phyloP scores from a whole-genome alignment of 2,329 filamentous ascomycete genomes.

The Microcyclosporella mali region DNA sequence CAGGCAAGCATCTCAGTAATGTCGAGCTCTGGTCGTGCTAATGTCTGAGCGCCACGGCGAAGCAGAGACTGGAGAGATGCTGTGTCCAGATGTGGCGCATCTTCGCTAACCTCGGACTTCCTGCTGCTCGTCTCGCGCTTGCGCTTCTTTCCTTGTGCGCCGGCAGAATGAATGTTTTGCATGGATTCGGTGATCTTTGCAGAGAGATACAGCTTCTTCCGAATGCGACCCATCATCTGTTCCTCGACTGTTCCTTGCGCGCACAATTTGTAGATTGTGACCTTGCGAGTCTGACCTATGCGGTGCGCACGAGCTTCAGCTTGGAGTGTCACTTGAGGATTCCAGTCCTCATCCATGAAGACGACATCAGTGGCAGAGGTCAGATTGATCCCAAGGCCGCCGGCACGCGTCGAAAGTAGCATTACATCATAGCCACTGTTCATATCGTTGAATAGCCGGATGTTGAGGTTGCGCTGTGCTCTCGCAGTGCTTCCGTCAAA shows the following conservation, averaged over 20 bases:
- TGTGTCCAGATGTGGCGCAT: slow-evolving; percentile 48
- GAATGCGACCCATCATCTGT: slow-evolving; percentile 53
- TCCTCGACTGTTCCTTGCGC: slow-evolving; percentile 54
- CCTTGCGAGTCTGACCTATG: slow-evolving; percentile 49
- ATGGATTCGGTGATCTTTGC: slow-evolving; percentile 56
- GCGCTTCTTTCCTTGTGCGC: slow-evolving; percentile 28
- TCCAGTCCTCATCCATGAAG: slow-evolving; percentile 53
- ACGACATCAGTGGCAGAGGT: slow-evolving; percentile 50
- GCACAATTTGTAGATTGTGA: slow-evolving; percentile 52
- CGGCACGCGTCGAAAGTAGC: slow-evolving; percentile 51
- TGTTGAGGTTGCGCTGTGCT: slow-evolving; percentile 47
- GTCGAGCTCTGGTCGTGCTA: slow-evolving; percentile 48
- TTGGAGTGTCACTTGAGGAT: slow-evolving; percentile 49
- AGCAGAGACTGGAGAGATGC: slow-evolving; percentile 50
- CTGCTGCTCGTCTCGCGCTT: slow-evolving; percentile 21
- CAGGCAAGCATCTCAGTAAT: slow-evolving; percentile 53
- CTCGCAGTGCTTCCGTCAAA: slow-evolving; percentile 47
- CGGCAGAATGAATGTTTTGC: slow-evolving; percentile 45
- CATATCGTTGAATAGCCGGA: slow-evolving; percentile 48
- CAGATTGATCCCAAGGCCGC: slow-evolving; percentile 51
- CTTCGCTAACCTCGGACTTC: slow-evolving; percentile 38
- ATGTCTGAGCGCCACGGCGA: slow-evolving; percentile 49
- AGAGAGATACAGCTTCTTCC: slow-evolving; percentile 57
- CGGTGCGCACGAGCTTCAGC: slow-evolving; percentile 51
- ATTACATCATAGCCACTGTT: slow-evolving; percentile 47